Evolutionary conservation across 805 yeast species (phyloP).

Genomic region (Nakazawaea molendinolei): DNA sequence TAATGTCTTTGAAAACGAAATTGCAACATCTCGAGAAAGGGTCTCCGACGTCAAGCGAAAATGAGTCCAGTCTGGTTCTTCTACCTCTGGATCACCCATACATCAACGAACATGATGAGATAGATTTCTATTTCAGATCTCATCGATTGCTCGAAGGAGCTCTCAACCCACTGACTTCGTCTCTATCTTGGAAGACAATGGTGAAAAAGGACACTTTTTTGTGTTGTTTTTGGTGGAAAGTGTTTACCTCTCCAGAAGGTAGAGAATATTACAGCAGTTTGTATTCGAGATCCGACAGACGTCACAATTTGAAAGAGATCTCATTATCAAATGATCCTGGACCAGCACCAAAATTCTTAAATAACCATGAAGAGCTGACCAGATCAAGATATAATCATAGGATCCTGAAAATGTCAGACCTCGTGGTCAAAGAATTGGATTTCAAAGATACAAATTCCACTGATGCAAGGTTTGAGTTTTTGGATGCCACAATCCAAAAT

Average conservation of each 20-base stretch:
- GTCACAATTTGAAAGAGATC: too few relatives aligned
- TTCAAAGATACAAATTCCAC: background rate
- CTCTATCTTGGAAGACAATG: conserved; percentile 40
- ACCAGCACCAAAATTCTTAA: too few relatives aligned
- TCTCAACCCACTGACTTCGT: conserved; percentile 30
- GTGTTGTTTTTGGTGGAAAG: conserved; percentile 29
- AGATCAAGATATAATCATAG: too few relatives aligned
- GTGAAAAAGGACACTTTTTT: conserved; percentile 42
- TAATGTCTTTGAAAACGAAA: conserved; percentile 3
- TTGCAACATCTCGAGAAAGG: background rate
- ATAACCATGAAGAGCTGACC: too few relatives aligned
- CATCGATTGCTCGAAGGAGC: background rate
- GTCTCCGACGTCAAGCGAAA: too few relatives aligned
- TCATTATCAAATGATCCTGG: too few relatives aligned
- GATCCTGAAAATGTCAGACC: background rate
- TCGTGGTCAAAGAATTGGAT: background rate
- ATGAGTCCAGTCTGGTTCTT: too few relatives aligned
- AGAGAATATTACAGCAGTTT: too few relatives aligned
- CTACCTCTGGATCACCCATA: conserved; percentile 8
- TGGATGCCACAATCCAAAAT: background rate
- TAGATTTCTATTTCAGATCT: conserved; percentile 6
- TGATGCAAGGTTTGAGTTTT: background rate
- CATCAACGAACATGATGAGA: background rate
- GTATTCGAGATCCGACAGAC: too few relatives aligned
- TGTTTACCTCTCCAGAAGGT: conserved; percentile 2